phyloP scores from a whole-genome alignment of 768 basidiomycete species.

The Boletellus sp. region DNA sequence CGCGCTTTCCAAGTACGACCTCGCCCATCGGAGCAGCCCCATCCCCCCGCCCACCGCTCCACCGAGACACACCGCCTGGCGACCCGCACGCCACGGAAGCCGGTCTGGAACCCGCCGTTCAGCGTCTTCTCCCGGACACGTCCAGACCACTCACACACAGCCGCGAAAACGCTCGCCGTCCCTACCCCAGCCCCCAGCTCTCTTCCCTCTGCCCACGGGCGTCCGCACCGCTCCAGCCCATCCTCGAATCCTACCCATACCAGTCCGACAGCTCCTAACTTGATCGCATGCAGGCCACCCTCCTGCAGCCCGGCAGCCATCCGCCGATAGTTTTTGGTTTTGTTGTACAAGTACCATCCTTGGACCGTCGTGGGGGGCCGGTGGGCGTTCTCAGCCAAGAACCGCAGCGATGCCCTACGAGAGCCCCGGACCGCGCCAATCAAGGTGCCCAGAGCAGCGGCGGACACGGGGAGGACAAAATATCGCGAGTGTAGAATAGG shows the following conservation, averaged over 20 bases:
- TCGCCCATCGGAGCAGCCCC: conserved; percentile 42
- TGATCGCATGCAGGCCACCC: conserved; percentile 54
- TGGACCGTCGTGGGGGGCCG: conserved; percentile 78
- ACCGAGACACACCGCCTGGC: conserved; percentile 53
- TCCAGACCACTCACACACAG: conserved; percentile 42
- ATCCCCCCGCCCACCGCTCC: conserved; percentile 52
- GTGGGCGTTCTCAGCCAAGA: conserved; percentile 92
- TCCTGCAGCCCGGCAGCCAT: conserved; percentile 68
- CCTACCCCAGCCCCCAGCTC: conserved; percentile 64
- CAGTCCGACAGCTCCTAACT: conserved; percentile 44
- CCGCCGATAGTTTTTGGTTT: conserved; percentile 90
- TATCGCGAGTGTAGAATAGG: conserved; percentile 43
- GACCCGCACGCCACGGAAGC: conserved; percentile 47
- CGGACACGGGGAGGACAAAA: conserved; percentile 58
- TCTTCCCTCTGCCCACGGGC: conserved; percentile 39
- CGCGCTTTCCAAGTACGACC: too few relatives aligned
- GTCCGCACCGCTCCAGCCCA: conserved; percentile 34
- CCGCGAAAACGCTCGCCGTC: conserved; percentile 56
- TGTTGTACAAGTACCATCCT: conserved; percentile 96
- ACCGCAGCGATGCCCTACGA: conserved; percentile 67
- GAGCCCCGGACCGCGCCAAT: conserved; percentile 75
- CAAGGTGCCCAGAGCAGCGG: conserved; percentile 56
- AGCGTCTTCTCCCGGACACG: neutral
- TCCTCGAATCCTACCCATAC: conserved; percentile 52
- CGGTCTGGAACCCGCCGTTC: conserved; percentile 42